Evolutionary conservation across 345 rosid genomes (phyloP).

Genomic region (Reutealis trisperma): DNA sequence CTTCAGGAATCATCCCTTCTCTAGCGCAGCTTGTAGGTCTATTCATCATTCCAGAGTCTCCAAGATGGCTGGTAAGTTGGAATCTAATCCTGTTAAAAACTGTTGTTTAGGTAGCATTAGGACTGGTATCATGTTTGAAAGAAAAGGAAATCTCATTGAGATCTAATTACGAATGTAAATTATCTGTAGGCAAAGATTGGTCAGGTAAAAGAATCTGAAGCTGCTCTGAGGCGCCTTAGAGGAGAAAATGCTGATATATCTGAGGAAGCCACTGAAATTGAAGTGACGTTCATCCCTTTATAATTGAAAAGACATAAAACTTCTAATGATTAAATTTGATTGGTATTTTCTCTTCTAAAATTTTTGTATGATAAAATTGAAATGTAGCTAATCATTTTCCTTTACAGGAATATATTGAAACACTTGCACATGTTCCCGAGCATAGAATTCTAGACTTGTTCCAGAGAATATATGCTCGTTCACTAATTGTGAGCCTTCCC

Average conservation of each 20-base stretch:
- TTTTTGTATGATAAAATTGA: not conserved
- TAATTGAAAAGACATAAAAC: too few relatives aligned
- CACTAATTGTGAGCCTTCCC: constrained; percentile 36
- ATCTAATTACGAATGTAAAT: not conserved
- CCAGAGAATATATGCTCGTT: constrained; percentile 44
- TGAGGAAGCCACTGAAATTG: constrained; percentile 54
- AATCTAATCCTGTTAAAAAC: too few relatives aligned
- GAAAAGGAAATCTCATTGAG: not conserved
- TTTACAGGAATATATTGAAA: constrained; percentile 36
- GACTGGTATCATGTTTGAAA: too few relatives aligned
- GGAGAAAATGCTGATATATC: constrained; percentile 53
- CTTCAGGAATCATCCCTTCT: constrained; percentile 45
- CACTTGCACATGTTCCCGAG: constrained; percentile 27
- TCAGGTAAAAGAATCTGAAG: constrained; percentile 46
- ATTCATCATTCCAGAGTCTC: constrained; percentile 55
- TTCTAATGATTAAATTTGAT: too few relatives aligned
- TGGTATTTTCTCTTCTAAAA: not conserved
- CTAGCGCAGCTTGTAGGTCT: constrained; percentile 40
- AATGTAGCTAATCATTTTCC: not conserved
- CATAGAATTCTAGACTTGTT: constrained; percentile 31
- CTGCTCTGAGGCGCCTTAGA: constrained; percentile 47
- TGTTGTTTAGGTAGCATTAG: too few relatives aligned
- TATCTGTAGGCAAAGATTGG: constrained; percentile 50
- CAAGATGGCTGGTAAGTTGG: constrained; percentile 63
- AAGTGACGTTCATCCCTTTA: constrained; percentile 32